Conservation (phyloP, 345 rosid species). For the Gossypium thurberi region DNA sequence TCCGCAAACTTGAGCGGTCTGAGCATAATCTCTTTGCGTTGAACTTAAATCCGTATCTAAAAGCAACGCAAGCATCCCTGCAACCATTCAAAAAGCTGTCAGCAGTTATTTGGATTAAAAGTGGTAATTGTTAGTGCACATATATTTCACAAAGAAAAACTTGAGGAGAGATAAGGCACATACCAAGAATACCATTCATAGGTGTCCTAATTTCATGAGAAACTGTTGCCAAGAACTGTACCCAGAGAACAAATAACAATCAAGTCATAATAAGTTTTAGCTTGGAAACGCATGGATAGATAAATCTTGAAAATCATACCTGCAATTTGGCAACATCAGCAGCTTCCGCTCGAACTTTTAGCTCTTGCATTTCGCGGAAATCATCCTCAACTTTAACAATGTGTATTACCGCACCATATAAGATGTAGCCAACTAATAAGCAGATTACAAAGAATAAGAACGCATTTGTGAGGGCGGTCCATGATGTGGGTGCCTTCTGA, state of each 20-base stretch:
- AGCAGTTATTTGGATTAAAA: neutral
- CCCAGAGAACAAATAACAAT: conserved; percentile 9
- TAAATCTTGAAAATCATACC: conserved; percentile 24
- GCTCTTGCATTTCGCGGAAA: conserved; percentile 69
- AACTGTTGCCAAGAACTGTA: conserved; percentile 91
- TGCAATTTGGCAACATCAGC: conserved; percentile 97
- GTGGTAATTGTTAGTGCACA: neutral
- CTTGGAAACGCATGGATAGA: neutral
- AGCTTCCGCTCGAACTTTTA: conserved; percentile 88
- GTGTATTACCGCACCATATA: conserved; percentile 70
- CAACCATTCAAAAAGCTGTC: conserved; percentile 7
- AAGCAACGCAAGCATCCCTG: conserved; percentile 94
- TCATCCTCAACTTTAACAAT: conserved; percentile 88
- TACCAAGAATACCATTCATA: conserved; percentile 98
- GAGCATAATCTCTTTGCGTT: conserved; percentile 88
- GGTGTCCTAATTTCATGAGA: conserved; percentile 98
- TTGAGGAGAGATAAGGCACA: conserved; percentile 1
- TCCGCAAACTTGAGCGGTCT: conserved; percentile 90
- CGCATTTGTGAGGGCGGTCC: conserved; percentile 65
- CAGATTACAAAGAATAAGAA: conserved; percentile 67
- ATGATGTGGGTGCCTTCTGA: conserved; percentile 65
- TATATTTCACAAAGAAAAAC: neutral
- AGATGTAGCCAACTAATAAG: conserved; percentile 69
- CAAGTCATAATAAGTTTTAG: neutral
- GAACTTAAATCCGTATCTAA: conserved; percentile 84